Base-by-base conservation (phyloP, 2,329 filamentous ascomycete genomes). In the Beauveria asiatica region DNA sequence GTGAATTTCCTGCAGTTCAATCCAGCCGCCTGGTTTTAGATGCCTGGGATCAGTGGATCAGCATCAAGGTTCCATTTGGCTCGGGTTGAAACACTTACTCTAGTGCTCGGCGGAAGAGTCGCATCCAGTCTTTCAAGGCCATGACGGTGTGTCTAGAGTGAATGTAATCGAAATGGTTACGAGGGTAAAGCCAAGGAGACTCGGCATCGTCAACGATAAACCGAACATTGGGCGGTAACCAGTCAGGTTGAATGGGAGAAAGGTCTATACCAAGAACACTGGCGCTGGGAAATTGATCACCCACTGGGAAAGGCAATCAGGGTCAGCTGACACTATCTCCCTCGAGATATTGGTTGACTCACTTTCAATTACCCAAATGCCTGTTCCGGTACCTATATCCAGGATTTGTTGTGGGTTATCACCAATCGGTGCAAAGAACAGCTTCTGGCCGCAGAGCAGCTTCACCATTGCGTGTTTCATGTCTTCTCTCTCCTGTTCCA, bases 121-220 rank as follows among this genome's bases (percentile, higher is more conserved):
- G 73, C 2, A 74, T 74, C 82, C 82, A 85, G 65, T 85, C 75
- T 53, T 76, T 79, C 61, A 85, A 80, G 2, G 78, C 80, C 74
- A 80, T 77, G 16, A 81, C 78, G 1, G 81, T 80, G 60, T 82
- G 78, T 3, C 84, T 76, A n/a, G 80, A 78, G 66, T 86, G 83
- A 39, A 86, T 78, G 61, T 83, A 84, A 67, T 86, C 83, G 59
- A 84, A 86, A 56, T 80, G 75, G 62, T 83, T 77, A 4, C 69
- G 66, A 5, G 79, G 78, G 62, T 83, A 77, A 17, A 83, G 68
- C 83, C 83, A 86, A 5, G 76, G 74, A 60, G 76, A 76, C 68
- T 85, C 82, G 27, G 80, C 75, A 63, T 85, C 83, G 61, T 85
- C 83, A 11, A 85, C 75, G 66, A 82, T 72, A 64, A 83, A 84